phyloP scores from a whole-genome alignment of 2,329 filamentous ascomycete species.

The Penicillium capsulatum region DNA sequence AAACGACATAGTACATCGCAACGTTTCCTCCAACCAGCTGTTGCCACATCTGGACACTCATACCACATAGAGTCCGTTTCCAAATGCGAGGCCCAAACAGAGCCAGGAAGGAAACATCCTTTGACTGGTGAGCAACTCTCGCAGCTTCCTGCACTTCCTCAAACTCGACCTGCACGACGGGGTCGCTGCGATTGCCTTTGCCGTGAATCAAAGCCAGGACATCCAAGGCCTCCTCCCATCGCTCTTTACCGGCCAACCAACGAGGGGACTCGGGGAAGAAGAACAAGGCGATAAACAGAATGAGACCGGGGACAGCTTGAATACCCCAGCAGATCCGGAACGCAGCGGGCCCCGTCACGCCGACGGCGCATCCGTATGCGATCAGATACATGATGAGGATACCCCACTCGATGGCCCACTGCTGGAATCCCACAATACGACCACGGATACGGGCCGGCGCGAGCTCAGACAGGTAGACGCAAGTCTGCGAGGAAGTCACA shows the following conservation, averaged over 20 bases:
- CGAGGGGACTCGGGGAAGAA: slow-evolving; percentile 60
- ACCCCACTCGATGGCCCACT: slow-evolving; percentile 44
- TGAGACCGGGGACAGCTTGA: slow-evolving; percentile 57
- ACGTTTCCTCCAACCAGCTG: slow-evolving; percentile 57
- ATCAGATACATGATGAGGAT: slow-evolving; percentile 46
- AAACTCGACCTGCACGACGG: slow-evolving; percentile 53
- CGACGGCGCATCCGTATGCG: slow-evolving; percentile 37
- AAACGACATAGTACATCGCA: slow-evolving; percentile 58
- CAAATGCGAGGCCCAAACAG: slow-evolving; percentile 49
- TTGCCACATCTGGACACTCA: slow-evolving; percentile 55
- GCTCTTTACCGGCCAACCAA: slow-evolving; percentile 58
- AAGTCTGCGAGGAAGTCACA: slow-evolving; percentile 43
- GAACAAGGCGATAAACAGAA: slow-evolving; percentile 52
- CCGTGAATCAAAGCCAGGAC: slow-evolving; percentile 57
- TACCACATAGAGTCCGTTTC: slow-evolving; percentile 50
- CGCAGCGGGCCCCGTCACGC: slow-evolving; percentile 39
- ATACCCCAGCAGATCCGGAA: slow-evolving; percentile 61
- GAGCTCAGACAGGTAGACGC: slow-evolving; percentile 45
- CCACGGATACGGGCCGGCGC: slow-evolving; percentile 42
- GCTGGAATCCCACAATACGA: slow-evolving; percentile 43
- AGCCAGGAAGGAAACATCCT: slow-evolving; percentile 34
- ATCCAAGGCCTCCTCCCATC: slow-evolving; percentile 51
- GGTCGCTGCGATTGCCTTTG: slow-evolving; percentile 51
- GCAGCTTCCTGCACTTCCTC: slow-evolving; percentile 36
- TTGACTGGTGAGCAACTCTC: slow-evolving; percentile 29